Conservation (phyloP, 1,284 basidiomycete species). For the Cutaneotrichosporon cutaneum region DNA sequence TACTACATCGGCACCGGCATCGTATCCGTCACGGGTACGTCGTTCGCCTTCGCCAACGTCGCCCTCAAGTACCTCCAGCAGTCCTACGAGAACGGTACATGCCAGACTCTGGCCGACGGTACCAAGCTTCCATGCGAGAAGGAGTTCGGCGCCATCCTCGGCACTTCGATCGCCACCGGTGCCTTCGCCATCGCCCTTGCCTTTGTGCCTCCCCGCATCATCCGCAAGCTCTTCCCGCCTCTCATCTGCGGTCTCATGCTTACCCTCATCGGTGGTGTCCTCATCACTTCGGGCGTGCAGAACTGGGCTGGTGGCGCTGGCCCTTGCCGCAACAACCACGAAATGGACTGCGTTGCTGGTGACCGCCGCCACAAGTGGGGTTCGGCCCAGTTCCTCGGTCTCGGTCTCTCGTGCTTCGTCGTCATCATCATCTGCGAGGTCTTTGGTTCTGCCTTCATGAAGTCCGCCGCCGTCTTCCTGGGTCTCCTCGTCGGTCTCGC, state of each 20-base stretch:
- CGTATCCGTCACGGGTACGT: conserved; percentile 35
- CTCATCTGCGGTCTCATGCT: conserved; percentile 38
- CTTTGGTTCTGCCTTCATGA: conserved; percentile 40
- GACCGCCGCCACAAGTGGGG: conserved; percentile 29
- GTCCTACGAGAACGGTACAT: conserved; percentile 34
- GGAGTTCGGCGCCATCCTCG: conserved; percentile 36
- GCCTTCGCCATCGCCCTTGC: conserved; percentile 33
- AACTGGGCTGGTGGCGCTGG: conserved; percentile 40
- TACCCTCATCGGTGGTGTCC: conserved; percentile 35
- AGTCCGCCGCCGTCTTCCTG: conserved; percentile 36
- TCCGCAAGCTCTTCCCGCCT: conserved; percentile 38
- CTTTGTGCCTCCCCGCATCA: conserved; percentile 33
- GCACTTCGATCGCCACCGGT: conserved; percentile 32
- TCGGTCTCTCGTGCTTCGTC: conserved; percentile 33
- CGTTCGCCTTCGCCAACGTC: conserved; percentile 38
- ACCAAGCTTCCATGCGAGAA: conserved; percentile 35
- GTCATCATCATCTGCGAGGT: conserved; percentile 28
- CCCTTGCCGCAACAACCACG: conserved; percentile 32
- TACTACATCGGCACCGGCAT: conserved; percentile 39
- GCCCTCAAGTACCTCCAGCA: conserved; percentile 30
- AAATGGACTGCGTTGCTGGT: conserved; percentile 28
- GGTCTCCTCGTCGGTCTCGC: conserved; percentile 35
- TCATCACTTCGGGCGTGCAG: conserved; percentile 33
- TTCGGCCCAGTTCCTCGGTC: conserved; percentile 30
- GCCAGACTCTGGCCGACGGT: conserved; percentile 28